Evolutionary conservation across 768 basidiomycete genomes (phyloP).

Genomic region (Trametes meyenii): DNA sequence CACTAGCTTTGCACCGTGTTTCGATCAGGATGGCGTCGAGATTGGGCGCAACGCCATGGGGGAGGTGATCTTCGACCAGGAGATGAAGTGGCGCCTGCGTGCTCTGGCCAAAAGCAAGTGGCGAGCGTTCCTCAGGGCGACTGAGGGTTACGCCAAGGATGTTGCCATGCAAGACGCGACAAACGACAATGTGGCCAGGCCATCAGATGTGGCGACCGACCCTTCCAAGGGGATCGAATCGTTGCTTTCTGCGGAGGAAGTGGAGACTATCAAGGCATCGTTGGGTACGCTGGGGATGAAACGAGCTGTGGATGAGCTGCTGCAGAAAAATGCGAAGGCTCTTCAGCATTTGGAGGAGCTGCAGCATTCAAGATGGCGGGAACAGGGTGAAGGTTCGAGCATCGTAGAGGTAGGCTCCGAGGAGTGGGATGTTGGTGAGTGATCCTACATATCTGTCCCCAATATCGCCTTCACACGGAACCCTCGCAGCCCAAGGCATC

Average conservation of each 20-base stretch:
- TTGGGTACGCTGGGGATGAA: conserved; percentile 68
- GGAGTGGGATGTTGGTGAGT: conserved; percentile 82
- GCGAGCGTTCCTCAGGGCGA: conserved; percentile 22
- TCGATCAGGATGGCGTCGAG: conserved; percentile 77
- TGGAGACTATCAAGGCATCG: conserved; percentile 58
- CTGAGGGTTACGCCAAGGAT: conserved; percentile 10
- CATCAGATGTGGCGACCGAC: conserved; percentile 31
- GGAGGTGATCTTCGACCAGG: conserved; percentile 56
- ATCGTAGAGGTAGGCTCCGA: conserved; percentile 67
- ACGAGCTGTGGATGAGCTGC: conserved; percentile 65
- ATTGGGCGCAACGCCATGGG: conserved; percentile 64
- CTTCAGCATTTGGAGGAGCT: conserved; percentile 65
- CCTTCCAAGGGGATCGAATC: conserved; percentile 50
- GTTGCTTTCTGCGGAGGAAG: conserved; percentile 59
- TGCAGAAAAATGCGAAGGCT: conserved; percentile 67
- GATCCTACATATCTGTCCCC: conserved; percentile 10
- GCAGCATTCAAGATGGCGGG: conserved; percentile 57
- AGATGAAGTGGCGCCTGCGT: conserved; percentile 41
- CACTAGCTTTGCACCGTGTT: conserved; percentile 76
- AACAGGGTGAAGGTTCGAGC: conserved; percentile 46
- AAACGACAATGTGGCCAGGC: conserved; percentile 12
- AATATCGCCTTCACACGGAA: background rate
- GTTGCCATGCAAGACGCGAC: conserved; percentile 22
- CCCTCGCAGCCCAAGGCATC: conserved; percentile 65
- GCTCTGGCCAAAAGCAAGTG: conserved; percentile 33